Conservation (phyloP, 2,329 filamentous ascomycete genomes). For the Colletotrichum spinosum region DNA sequence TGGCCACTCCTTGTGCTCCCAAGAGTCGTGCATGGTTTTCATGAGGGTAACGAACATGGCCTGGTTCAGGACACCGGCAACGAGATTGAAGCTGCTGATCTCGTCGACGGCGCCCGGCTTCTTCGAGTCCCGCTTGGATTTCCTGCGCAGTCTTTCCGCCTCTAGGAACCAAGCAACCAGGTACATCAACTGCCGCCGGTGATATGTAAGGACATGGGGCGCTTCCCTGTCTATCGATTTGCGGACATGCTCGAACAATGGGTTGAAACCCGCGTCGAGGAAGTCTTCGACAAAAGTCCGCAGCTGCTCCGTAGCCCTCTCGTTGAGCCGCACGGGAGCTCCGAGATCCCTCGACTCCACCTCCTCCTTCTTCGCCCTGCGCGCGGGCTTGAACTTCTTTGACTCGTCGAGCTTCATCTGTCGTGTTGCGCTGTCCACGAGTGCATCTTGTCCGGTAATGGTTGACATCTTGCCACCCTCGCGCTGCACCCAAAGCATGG, state of each 20-base stretch:
- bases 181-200: slow-evolving; percentile 91
- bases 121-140: slow-evolving; percentile 65
- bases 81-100: slow-evolving; percentile 83
- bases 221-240: slow-evolving; percentile 92
- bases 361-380: slow-evolving; percentile 69
- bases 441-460: slow-evolving; percentile 87
- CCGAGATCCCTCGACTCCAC: slow-evolving; percentile 81
- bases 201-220: slow-evolving; percentile 80
- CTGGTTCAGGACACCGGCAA: slow-evolving; percentile 91
- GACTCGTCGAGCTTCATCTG: slow-evolving; percentile 90
- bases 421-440: slow-evolving; percentile 77
- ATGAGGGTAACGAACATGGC: slow-evolving; percentile 94
- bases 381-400: slow-evolving; percentile 91
- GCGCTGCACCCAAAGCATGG: slow-evolving; percentile 96
- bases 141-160: slow-evolving; percentile 81
- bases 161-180: slow-evolving; percentile 92
- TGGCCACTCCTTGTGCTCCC: slow-evolving; percentile 88
- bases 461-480: slow-evolving; percentile 87
- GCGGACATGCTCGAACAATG: slow-evolving; percentile 84
- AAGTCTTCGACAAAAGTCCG: slow-evolving; percentile 91
- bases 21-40: slow-evolving; percentile 80
- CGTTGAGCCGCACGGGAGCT: slow-evolving; percentile 75
- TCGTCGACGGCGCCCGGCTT: slow-evolving; percentile 59
- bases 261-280: slow-evolving; percentile 94
- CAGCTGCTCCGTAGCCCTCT: slow-evolving; percentile 80